Evolutionary conservation across 108 stramenopile species (phyloP), one percentile per base, ranked within the genome.

Genomic region (Halocafeteria seosinensis): DNA sequence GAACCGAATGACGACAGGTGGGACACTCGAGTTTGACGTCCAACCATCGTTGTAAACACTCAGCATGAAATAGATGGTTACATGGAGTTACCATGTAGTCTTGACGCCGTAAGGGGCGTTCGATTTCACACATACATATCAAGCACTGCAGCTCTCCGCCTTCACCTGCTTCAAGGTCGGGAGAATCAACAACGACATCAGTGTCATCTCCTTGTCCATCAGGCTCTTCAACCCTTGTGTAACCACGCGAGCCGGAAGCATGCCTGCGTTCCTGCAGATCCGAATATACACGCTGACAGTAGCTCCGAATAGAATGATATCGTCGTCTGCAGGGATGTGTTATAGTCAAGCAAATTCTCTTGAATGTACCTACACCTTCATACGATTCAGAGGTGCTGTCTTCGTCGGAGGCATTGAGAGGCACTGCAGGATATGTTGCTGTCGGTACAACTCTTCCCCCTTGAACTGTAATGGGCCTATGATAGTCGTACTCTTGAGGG

Each of bases 61-160:
- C 84, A 50, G 73, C 70, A 64, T 95, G 94, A 67, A 92, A 95
- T 35, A 95, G 66, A 62, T 95, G 94, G 66, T 92, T 82, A 66
- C 94, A 95, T 0, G 94, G 94, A n/a, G 91, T 89, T 11, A 95
- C 72, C 94, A 94, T 94, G 77, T 91, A 90, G 28, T 82, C 82
- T 32, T 42, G 70, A 27, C 52, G 38, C 33, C 74, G 50, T 50
- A 86, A 78, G 13, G 70, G 63, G 35, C 79, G 65, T 57, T 86
- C 83, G 37, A 89, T 87, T 42, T 74, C 83, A 71, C 84, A 84
- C 78, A 83, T 88, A 73, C 91, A 92, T 62, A 92, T 90, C 37
- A 87, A 85, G 55, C 91, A 92, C 37, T 88, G 88, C 21, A 31
- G 0, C 32, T 50, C 62, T 29, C 62, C 68, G 13, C 27, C 65